Conservation (phyloP, 495 filamentous ascomycete genomes). For the Hyaloscypha hepaticicola region DNA sequence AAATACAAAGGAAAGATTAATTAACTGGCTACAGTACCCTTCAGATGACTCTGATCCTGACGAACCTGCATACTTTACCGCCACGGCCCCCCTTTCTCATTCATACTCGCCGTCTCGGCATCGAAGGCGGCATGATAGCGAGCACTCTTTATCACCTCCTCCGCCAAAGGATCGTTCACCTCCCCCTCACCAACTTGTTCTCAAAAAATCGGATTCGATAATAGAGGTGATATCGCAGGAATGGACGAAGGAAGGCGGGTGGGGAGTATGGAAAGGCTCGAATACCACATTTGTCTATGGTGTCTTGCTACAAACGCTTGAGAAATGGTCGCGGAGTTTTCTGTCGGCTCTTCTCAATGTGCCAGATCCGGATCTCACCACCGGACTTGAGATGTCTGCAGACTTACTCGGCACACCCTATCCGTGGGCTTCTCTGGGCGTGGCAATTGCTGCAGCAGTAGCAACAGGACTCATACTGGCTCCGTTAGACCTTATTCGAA, state of each 20-base stretch:
- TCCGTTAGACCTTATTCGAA: constrained; percentile 87
- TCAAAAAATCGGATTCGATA: constrained; percentile 70
- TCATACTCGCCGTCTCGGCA: constrained; percentile 50
- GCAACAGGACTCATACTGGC: constrained; percentile 75
- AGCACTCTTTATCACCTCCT: constrained; percentile 49
- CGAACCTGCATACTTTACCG: constrained; percentile 84
- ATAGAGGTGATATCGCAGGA: constrained; percentile 77
- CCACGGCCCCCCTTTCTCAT: constrained; percentile 55
- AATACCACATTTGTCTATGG: constrained; percentile 90
- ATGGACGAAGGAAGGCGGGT: constrained; percentile 85
- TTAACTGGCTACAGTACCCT: constrained; percentile 34
- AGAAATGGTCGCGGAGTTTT: constrained; percentile 81
- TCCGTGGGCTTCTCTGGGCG: constrained; percentile 68
- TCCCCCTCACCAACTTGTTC: constrained; percentile 59
- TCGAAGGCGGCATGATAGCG: constrained; percentile 47
- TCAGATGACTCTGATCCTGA: constrained; percentile 71
- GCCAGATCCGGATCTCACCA: constrained; percentile 67
- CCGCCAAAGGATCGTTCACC: constrained; percentile 9
- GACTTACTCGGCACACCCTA: constrained; percentile 61
- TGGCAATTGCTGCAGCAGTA: constrained; percentile 81
- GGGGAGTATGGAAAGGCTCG: constrained; percentile 92
- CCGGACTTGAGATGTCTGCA: constrained; percentile 30
- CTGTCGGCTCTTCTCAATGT: constrained; percentile 81
- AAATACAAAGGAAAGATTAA: constrained; percentile 1
- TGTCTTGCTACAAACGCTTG: constrained; percentile 77